Evolutionary conservation across 2,329 filamentous ascomycete species (phyloP).

Genomic region (Emergomyces orientalis): DNA sequence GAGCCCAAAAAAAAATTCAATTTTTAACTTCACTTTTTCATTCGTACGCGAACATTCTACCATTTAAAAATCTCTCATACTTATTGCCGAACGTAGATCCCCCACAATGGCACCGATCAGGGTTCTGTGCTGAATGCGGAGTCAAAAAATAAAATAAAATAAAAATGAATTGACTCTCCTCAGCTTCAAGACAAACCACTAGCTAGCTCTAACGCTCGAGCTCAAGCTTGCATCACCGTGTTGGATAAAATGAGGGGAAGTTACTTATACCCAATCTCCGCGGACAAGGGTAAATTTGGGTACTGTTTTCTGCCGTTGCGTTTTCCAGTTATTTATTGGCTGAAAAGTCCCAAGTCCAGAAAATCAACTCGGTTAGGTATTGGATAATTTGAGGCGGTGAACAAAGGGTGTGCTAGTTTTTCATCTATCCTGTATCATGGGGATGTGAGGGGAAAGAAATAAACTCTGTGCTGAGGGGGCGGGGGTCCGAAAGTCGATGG

Average conservation of each 20-base stretch:
- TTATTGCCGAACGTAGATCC: not conserved
- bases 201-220: not conserved
- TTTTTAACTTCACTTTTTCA: too few species aligned
- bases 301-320: not conserved
- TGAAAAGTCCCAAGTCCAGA: not conserved
- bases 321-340: not conserved
- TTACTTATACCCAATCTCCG: not conserved
- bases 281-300: not conserved
- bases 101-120: not conserved
- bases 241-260: not conserved
- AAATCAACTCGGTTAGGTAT: not conserved
- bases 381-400: not conserved
- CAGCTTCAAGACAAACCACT: not conserved
- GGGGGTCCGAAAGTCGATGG: too few species aligned
- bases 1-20: too few species aligned
- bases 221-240: not conserved
- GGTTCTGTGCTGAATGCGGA: not conserved
- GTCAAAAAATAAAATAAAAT: too few species aligned
- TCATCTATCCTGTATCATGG: not conserved
- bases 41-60: too few species aligned
- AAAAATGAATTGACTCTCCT: not conserved
- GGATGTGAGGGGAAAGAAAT: not conserved
- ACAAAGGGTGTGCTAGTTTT: not conserved
- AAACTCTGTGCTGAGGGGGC: not conserved
- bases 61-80: too few species aligned